phyloP scores from a whole-genome alignment of 805 yeast species.

The Cyberlindnera suaveolens region DNA sequence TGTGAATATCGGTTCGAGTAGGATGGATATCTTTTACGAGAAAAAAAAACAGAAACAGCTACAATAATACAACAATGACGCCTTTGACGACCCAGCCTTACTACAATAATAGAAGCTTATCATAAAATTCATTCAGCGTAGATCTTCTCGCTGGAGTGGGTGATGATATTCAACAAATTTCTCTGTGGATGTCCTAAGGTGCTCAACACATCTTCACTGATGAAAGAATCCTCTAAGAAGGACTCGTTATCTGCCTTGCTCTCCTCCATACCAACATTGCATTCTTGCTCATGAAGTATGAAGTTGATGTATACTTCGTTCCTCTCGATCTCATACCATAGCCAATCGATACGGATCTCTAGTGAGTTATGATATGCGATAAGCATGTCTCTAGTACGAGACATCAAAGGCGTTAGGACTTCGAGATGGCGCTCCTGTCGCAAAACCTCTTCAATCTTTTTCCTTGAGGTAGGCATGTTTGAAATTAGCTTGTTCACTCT shows the following conservation, averaged over 20 bases:
- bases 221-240: constrained; percentile 20
- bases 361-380: constrained; percentile 39
- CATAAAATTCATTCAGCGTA: not conserved
- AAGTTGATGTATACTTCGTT: constrained; percentile 35
- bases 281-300: constrained; percentile 17
- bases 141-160: not conserved
- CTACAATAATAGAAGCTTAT: not conserved
- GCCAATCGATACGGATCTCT: constrained; percentile 50
- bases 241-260: constrained; percentile 14
- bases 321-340: constrained; percentile 47
- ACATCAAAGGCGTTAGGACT: constrained; percentile 48
- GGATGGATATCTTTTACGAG: constrained; percentile 60
- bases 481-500: constrained; percentile 29
- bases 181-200: not conserved
- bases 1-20: constrained; percentile 71
- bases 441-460: constrained; percentile 32
- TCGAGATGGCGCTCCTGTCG: constrained; percentile 33
- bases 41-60: constrained; percentile 33
- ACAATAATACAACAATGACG: not conserved
- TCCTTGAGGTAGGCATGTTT: constrained; percentile 28
- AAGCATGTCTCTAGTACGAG: constrained; percentile 45
- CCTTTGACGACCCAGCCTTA: not conserved
- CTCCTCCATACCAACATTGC: not conserved
- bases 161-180: constrained; percentile 8
- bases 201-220: constrained; percentile 9